phyloP scores from a whole-genome alignment of 352 stramenopile genomes.

The Elongisporangium prolatum region DNA sequence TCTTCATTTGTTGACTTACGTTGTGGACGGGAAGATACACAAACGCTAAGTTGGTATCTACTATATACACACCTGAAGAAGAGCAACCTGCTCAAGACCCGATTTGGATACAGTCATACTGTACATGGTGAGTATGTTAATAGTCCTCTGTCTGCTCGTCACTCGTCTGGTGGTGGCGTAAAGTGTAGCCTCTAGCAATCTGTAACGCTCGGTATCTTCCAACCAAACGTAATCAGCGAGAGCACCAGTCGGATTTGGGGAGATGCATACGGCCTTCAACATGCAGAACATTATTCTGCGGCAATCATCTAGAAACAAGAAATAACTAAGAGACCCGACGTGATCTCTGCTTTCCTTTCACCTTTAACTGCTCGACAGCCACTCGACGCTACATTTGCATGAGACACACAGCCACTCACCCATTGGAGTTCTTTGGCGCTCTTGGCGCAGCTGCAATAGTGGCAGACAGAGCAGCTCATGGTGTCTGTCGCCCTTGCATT shows the following conservation, averaged over 20 bases:
- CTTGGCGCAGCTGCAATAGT: not conserved
- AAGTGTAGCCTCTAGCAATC: not conserved
- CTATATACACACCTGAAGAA: too few species aligned
- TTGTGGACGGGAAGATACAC: too few species aligned
- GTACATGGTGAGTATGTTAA: too few species aligned
- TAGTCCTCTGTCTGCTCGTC: too few species aligned
- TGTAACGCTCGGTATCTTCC: not conserved
- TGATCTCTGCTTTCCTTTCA: not conserved
- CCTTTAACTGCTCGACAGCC: not conserved
- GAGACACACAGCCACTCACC: not conserved
- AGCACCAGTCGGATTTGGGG: not conserved
- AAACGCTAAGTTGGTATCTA: too few species aligned
- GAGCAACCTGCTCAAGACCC: too few species aligned
- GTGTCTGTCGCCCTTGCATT: not conserved
- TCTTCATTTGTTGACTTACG: too few species aligned
- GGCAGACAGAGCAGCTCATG: not conserved
- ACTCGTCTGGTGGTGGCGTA: not conserved
- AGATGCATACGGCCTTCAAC: not conserved
- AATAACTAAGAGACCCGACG: too few species aligned
- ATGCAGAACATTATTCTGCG: too few species aligned
- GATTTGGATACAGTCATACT: too few species aligned
- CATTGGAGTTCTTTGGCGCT: not conserved
- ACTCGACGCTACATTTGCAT: not conserved
- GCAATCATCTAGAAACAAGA: too few species aligned
- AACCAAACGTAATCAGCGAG: not conserved